A percentile compares a stretch with the other conserved stretches of the same genome.
phyloP scores from a whole-genome alignment of 306 rosid species.

The Adenanthera pavonina region DNA sequence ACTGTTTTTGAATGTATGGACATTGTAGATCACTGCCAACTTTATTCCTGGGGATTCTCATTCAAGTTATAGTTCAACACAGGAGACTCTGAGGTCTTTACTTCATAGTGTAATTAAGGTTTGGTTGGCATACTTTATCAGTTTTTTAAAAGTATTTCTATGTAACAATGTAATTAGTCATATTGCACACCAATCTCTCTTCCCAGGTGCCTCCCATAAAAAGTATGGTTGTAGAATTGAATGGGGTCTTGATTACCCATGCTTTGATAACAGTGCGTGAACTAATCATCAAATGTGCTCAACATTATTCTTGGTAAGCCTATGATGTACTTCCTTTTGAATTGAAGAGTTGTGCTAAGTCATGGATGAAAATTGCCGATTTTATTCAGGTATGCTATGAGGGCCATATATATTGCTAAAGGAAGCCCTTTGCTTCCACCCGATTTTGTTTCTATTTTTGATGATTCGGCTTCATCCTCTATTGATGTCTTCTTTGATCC shows the following conservation, averaged over 20 bases:
- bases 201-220: conserved; percentile 88
- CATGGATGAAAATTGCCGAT: conserved; percentile 40
- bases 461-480: conserved; percentile 93
- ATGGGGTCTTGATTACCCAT: conserved; percentile 89
- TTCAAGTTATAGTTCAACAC: conserved; percentile 86
- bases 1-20: conserved; percentile 35
- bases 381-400: conserved; percentile 84
- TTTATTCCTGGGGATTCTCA: conserved; percentile 88
- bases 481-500: conserved; percentile 98
- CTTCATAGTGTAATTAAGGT: conserved; percentile 96
- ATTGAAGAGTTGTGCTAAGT: conserved; percentile 32
- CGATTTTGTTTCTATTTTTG: conserved; percentile 93
- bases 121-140: conserved; percentile 29
- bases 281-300: conserved; percentile 78
- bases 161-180: conserved; percentile 12
- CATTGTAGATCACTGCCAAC: conserved; percentile 77
- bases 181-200: conserved; percentile 30
- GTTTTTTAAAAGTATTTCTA: conserved; percentile 24
- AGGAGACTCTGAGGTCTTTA: conserved; percentile 90
- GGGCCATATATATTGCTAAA: conserved; percentile 96
- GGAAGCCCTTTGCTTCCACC: conserved; percentile 98
- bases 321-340: conserved; percentile 23
- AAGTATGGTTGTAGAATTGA: conserved; percentile 88
- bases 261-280: conserved; percentile 91
- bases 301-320: conserved; percentile 94